These are phyloP conservation scores for Lasiodiplodia sp. DNA, from an alignment of 2,329 filamentous ascomycete genomes.

Conservation along the genomic window DNA sequence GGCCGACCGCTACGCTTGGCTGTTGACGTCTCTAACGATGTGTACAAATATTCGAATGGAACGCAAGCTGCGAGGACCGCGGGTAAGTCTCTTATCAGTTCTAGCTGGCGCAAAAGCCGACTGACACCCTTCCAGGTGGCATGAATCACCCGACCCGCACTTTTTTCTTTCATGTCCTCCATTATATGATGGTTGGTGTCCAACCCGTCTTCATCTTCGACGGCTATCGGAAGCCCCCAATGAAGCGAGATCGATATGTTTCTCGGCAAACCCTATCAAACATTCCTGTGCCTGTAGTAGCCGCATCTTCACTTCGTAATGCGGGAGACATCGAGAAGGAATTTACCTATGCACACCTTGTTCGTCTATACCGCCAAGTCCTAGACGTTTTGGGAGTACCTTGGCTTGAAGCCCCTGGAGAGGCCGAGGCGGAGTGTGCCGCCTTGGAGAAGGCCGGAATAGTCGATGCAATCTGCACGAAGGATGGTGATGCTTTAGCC, in stretches of 20 bases:
- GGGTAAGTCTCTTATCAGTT: neutral
- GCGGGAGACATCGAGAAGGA: neutral
- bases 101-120: neutral
- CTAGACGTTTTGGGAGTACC: neutral
- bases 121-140: neutral
- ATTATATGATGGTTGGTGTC: neutral
- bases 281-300: neutral
- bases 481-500: neutral
- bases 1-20: conserved; percentile 9
- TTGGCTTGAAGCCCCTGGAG: neutral
- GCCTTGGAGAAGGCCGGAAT: neutral
- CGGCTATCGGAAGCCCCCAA: neutral
- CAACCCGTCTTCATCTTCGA: neutral
- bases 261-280: neutral
- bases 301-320: neutral
- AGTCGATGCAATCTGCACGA: neutral
- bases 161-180: neutral
- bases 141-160: conserved; percentile 1
- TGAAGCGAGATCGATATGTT: neutral
- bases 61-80: neutral
- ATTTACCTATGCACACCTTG: neutral
- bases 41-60: neutral
- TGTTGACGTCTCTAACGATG: neutral
- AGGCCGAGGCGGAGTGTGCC: conserved; percentile 7
- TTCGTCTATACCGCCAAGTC: neutral